Base-by-base conservation (phyloP, 2,329 filamentous ascomycete species). In the Colletotrichum aenigma region DNA sequence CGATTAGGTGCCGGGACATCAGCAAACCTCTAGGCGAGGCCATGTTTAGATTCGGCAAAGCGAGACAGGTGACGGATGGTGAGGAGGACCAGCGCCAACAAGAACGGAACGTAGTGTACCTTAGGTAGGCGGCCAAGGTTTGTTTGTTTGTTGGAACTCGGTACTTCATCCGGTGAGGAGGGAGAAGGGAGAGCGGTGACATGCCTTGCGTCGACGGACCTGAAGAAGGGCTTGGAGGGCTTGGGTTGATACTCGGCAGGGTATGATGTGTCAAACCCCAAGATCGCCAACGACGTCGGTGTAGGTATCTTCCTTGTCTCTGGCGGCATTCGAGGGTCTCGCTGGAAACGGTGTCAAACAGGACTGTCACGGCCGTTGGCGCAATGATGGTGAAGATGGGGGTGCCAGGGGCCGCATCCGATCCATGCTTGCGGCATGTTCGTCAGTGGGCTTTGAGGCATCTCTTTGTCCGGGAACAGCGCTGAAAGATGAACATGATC, bases 61-160 rank as follows among this genome's bases (percentile, higher is more conserved):
- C 62, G 56, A 62, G 72, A 72, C 72, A 67, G 48, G 62, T 71
- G 72, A 75, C 69, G 69, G 38, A 75, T 55, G 32, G 69, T 24
- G 61, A 66, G 34, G 43, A 55, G 62, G 13, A 64, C 36, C 69
- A 66, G 60, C 55, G 43, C 62, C 69, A 67, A n/a, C 61, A n/a
- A 32, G 32, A 36, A 13, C 4, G 28, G 21, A 58, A 48, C n/a
- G 43, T 48, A 21, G 28, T 26, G 34, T 36, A 36, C 34, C 34
- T 34, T 74, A 64, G 48, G 24, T 43, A 21, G 65, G 30, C 21
- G 61, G 55, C 34, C 18, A 30, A 32, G 30, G 48, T 66, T 74
- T 43, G 34, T n/a, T 62, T 64, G 34, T 24, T 62, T 15, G 55
- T 34, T 58, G 58, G 71, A 32, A 70, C 24, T 32, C 67, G 58